Base-by-base conservation (phyloP, 2,329 filamentous ascomycete species). In the Rhexocercosporidium sp. region DNA sequence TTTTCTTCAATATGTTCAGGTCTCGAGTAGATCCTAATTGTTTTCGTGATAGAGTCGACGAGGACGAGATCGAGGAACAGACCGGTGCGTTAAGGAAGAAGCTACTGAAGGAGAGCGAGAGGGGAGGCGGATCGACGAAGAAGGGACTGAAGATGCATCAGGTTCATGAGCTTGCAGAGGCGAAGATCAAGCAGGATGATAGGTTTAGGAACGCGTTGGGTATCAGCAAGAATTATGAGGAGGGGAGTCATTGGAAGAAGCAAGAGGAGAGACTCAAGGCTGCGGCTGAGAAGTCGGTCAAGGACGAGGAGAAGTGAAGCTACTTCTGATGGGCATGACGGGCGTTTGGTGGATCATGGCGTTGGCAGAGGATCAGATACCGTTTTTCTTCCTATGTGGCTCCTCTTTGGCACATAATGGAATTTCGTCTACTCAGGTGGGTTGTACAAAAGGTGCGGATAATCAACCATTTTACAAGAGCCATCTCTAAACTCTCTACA, bases 151-250 rank as follows among this genome's bases (percentile, higher is more conserved):
- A 98, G 81, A 85, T 90, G 72, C 94, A 98, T 80, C 93, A 98
- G 81, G 94, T 98, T 22, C 96, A 99, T 82, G 96, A 98, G 81
- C 85, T 97, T 78, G 96, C 96, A 20, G 92, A 96, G 75, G 96
- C 95, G 68, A 99, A 99, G 86, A 95, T 97, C 73, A 91, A 93
- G 78, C 96, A 99, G 85, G 97, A 91, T 79, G 94, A 98, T 81
- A 87, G 92, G 74, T 82, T 99, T 78, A 84, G 95, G 71, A 92
- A 85, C 79, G 96, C 96, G 8, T 83, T 99, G 72, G 94, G 94
- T 59, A 97, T 98, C 75, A 90, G 90, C 76, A 90, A 90, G 77
- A 86, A 95, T 78, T 96, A 96, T 75, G 90, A 95, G 77, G 93
- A 96, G 79, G 94, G 93, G 6, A 87, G 90, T 59, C 92, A 97